A percentile compares a stretch with the other conserved stretches of the same genome.
Evolutionary conservation across 495 filamentous ascomycete genomes (phyloP).

Genomic region (Trichoderma reesei): DNA sequence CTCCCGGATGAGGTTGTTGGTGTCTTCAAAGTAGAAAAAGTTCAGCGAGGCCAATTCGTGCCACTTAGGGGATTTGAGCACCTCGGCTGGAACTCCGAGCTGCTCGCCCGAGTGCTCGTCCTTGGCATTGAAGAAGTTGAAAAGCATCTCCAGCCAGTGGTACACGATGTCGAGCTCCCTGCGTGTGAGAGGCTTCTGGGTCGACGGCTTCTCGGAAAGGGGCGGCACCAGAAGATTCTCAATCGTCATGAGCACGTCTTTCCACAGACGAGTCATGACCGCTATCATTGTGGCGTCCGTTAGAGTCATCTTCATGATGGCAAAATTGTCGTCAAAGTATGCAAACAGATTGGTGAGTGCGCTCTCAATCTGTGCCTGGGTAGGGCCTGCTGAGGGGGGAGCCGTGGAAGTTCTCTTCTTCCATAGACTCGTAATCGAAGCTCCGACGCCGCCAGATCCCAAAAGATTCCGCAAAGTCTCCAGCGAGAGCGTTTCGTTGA

Average conservation of each 20-base stretch:
- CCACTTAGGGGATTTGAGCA: conserved; percentile 94
- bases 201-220: conserved; percentile 87
- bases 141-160: conserved; percentile 85
- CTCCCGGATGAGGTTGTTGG: conserved; percentile 82
- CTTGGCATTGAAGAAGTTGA: conserved; percentile 89
- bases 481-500: conserved; percentile 78
- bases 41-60: conserved; percentile 91
- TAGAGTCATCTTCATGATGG: conserved; percentile 93
- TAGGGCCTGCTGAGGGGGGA: conserved; percentile 47
- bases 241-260: conserved; percentile 87
- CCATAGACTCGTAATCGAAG: conserved; percentile 74
- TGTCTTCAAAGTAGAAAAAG: conserved; percentile 96
- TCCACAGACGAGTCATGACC: conserved; percentile 98
- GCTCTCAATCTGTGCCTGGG: conserved; percentile 55
- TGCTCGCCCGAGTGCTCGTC: conserved; percentile 76
- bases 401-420: conserved; percentile 43
- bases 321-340: conserved; percentile 99
- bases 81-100: conserved; percentile 77
- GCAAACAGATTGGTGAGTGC: conserved; percentile 82
- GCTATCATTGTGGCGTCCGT: conserved; percentile 89
- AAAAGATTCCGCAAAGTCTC: conserved; percentile 67
- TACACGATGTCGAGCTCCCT: conserved; percentile 93
- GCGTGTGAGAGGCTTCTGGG: conserved; percentile 74
- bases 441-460: conserved; percentile 56
- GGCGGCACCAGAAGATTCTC: conserved; percentile 88